phyloP scores from a whole-genome alignment of 2,329 filamentous ascomycete species.

The Madurella mycetomatis region DNA sequence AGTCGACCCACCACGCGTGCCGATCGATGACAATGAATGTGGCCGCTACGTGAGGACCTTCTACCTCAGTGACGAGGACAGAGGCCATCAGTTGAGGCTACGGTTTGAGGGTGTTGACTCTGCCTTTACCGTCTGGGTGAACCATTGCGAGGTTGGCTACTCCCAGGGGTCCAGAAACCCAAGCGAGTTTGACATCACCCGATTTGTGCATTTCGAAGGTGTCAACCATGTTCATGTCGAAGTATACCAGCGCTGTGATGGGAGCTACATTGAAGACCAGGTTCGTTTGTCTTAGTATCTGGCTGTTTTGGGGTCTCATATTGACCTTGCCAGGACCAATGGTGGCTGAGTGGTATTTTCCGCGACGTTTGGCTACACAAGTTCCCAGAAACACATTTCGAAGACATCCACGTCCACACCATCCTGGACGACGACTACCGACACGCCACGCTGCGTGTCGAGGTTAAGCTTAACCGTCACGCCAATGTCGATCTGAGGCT shows the following conservation, averaged over 20 bases:
- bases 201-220: constrained; percentile 39
- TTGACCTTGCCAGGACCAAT: constrained; percentile 41
- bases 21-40: constrained; percentile 56
- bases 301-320: background rate
- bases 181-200: constrained; percentile 66
- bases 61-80: constrained; percentile 42
- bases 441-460: constrained; percentile 44
- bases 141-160: constrained; percentile 64
- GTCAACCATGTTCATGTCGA: constrained; percentile 59
- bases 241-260: constrained; percentile 70
- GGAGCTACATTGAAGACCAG: constrained; percentile 67
- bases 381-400: constrained; percentile 52
- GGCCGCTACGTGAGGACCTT: constrained; percentile 61
- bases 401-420: constrained; percentile 53
- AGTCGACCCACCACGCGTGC: constrained; percentile 55
- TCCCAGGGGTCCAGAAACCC: constrained; percentile 69
- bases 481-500: constrained; percentile 15
- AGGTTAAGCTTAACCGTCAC: constrained; percentile 34
- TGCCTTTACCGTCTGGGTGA: constrained; percentile 67
- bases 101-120: constrained; percentile 72
- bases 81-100: constrained; percentile 56
- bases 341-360: constrained; percentile 57
- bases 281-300: constrained; percentile 20
- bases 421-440: constrained; percentile 47
- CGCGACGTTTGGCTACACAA: constrained; percentile 57